Percentiles rank a stretch among this genome's conserved stretches.
Conservation (phyloP, 2,329 filamentous ascomycete genomes). For the Neonectria ditissima region DNA sequence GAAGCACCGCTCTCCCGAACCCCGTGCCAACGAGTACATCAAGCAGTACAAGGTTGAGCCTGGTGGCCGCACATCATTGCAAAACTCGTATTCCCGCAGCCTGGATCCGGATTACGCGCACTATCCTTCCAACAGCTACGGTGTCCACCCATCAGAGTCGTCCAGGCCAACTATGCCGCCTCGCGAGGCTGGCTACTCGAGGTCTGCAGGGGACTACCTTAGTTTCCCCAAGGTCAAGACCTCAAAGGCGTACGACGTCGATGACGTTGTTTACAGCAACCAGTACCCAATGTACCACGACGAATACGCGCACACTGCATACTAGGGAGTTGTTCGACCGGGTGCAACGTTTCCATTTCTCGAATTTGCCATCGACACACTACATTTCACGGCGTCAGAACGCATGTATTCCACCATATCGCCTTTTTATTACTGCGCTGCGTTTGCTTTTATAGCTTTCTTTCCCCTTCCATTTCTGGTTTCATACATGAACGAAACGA, state of each 20-base stretch:
- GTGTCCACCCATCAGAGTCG: slow-evolving; percentile 40
- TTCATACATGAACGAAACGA: slow-evolving; percentile 47
- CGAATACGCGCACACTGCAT: slow-evolving; percentile 32
- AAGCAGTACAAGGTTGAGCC: slow-evolving; percentile 48
- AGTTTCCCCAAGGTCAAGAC: slow-evolving; percentile 51
- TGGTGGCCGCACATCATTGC: slow-evolving; percentile 43
- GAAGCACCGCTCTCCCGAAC: slow-evolving; percentile 51
- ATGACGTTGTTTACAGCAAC: slow-evolving; percentile 50
- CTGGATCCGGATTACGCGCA: slow-evolving; percentile 43
- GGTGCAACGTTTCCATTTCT: neutral
- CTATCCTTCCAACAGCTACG: slow-evolving; percentile 34
- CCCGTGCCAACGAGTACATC: slow-evolving; percentile 39
- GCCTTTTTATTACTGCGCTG: slow-evolving; percentile 31
- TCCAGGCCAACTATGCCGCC: slow-evolving; percentile 46
- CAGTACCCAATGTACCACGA: slow-evolving; percentile 44
- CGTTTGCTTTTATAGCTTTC: slow-evolving; percentile 32
- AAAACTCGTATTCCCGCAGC: slow-evolving; percentile 45
- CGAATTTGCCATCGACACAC: slow-evolving; percentile 26
- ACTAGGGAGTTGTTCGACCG: slow-evolving; percentile 4
- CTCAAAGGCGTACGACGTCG: slow-evolving; percentile 45
- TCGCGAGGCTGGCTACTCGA: slow-evolving; percentile 49
- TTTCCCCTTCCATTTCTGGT: slow-evolving; percentile 40
- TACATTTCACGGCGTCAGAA: slow-evolving; percentile 44
- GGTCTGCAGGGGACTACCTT: slow-evolving; percentile 35
- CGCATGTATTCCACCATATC: slow-evolving; percentile 43